Evolutionary conservation across 2,329 filamentous ascomycete genomes (phyloP).

Genomic region (Fusarium irregulare): DNA sequence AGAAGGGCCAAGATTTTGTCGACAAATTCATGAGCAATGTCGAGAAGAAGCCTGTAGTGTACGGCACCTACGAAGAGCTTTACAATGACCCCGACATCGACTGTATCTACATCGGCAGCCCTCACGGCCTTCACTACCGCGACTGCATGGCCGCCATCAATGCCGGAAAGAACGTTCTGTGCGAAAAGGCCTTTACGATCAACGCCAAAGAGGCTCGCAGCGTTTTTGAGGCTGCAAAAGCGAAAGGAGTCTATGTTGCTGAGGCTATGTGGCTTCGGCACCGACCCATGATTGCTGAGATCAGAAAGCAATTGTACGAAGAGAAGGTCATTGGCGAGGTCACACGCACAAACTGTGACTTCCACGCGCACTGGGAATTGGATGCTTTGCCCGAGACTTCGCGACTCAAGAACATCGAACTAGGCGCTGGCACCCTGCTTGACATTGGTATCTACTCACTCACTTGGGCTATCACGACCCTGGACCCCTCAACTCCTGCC

Average conservation of each 20-base stretch:
- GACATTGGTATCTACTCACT: conserved; percentile 43
- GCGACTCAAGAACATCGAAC: not conserved
- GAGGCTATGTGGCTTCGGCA: conserved; percentile 54
- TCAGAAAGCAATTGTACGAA: conserved; percentile 48
- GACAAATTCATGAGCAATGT: not conserved
- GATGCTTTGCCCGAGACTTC: not conserved
- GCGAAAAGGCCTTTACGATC: conserved; percentile 53
- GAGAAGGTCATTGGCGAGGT: conserved; percentile 55
- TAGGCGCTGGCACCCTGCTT: not conserved
- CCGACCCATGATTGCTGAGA: conserved; percentile 46
- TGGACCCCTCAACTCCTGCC: not conserved
- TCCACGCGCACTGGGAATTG: not conserved
- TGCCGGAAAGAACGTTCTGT: conserved; percentile 53
- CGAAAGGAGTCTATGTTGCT: conserved; percentile 51
- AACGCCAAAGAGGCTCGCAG: conserved; percentile 38
- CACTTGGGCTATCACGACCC: conserved; percentile 30
- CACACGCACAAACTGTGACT: not conserved
- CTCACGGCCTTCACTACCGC: conserved; percentile 51
- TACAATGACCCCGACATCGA: conserved; percentile 50
- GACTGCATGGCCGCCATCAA: conserved; percentile 50
- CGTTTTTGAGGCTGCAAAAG: conserved; percentile 45
- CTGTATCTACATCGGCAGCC: conserved; percentile 52
- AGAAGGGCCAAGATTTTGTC: not conserved
- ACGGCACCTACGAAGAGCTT: conserved; percentile 47
- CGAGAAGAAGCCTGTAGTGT: not conserved